These are phyloP conservation scores for Cyclocybe cylindracea DNA, from an alignment of 768 basidiomycete genomes.

Conservation along the genomic window DNA sequence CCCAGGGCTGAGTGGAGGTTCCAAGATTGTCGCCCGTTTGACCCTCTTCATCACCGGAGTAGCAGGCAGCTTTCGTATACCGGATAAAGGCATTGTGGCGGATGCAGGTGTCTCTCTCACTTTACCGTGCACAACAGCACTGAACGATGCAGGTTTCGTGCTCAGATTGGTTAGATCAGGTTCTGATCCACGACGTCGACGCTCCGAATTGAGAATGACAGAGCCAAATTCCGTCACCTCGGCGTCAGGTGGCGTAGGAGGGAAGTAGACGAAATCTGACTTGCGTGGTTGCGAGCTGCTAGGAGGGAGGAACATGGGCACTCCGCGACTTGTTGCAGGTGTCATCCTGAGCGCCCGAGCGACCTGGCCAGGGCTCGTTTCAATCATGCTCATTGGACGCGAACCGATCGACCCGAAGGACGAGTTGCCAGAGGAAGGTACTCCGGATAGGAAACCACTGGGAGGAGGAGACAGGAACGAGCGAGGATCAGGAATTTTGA, in stretches of 20 bases:
- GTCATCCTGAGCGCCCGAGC: slow-evolving; percentile 38
- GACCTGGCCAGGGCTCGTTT: slow-evolving; percentile 37
- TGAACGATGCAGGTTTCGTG: slow-evolving; percentile 36
- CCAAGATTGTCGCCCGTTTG: slow-evolving; percentile 31
- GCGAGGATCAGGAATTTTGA: slow-evolving; percentile 17
- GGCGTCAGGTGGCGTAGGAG: slow-evolving; percentile 32
- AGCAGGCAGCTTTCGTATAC: slow-evolving; percentile 22
- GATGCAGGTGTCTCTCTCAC: slow-evolving; percentile 40
- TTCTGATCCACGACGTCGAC: slow-evolving; percentile 23
- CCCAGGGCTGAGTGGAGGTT: slow-evolving; percentile 47
- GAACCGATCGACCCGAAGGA: slow-evolving; percentile 18
- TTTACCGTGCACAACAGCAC: slow-evolving; percentile 60
- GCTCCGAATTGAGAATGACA: slow-evolving; percentile 16
- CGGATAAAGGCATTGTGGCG: slow-evolving; percentile 15
- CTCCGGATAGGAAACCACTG: slow-evolving; percentile 12
- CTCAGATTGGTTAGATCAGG: slow-evolving; percentile 5
- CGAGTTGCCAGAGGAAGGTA: slow-evolving; percentile 13
- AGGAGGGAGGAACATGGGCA: slow-evolving; percentile 35
- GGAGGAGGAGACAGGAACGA: slow-evolving; percentile 24
- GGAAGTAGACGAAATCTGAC: slow-evolving; percentile 36
- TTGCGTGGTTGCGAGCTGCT: slow-evolving; percentile 21
- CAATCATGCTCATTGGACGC: slow-evolving; percentile 39
- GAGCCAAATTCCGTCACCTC: slow-evolving; percentile 12
- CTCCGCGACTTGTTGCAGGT: slow-evolving; percentile 35
- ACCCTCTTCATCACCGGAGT: slow-evolving; percentile 28